Base-by-base conservation (phyloP, 768 basidiomycete genomes). In the Russula lepida region DNA sequence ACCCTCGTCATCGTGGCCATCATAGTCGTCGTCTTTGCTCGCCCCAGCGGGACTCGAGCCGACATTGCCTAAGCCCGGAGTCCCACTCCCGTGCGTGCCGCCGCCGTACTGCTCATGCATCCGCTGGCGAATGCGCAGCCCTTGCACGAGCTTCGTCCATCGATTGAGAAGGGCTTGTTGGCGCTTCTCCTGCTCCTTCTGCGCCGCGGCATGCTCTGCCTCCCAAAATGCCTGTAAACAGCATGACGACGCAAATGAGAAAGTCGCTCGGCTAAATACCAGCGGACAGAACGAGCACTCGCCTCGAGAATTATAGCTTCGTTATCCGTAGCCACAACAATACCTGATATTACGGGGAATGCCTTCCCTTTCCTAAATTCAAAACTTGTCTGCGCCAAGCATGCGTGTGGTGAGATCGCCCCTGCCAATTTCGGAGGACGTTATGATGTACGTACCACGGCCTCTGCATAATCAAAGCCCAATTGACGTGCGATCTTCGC, bases 281-380 rank as follows among this genome's bases (percentile, higher is more conserved):
- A n/a, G n/a, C 19, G 9, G 25, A 46, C n/a, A 15, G 6, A 48
- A 50, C 12, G 2, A 0, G 12, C 4, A 56, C 71, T 54, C 70
- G 89, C 95, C 76, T 95, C 90, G 28, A 94, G 72, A 17, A 98
- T 69, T 4, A 79, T 71, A 1, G 77, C 75, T 70, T 92, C 88
- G 65, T 91, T 83, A 71, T 95, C 93, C 41, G 78, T 78, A 17
- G 95, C 91, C 28, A 92, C 78, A 28, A 98, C 93, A 2, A 99
- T 79, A 12, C 95, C 95, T 56, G 85, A 82, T 33, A 95, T 75
- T 60, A 92, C 77, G 4, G 95, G 95, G 60, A 83, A 83, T 0
- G 97, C 95, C 54, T 88, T 81, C 33, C 90, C 86, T 71, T 95
- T 94, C 70, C 85, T 92, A 76, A 98, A 99, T 72, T 98, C 95